Base-by-base conservation (phyloP, 2,329 filamentous ascomycete genomes). In the Trichoderma koningii region DNA sequence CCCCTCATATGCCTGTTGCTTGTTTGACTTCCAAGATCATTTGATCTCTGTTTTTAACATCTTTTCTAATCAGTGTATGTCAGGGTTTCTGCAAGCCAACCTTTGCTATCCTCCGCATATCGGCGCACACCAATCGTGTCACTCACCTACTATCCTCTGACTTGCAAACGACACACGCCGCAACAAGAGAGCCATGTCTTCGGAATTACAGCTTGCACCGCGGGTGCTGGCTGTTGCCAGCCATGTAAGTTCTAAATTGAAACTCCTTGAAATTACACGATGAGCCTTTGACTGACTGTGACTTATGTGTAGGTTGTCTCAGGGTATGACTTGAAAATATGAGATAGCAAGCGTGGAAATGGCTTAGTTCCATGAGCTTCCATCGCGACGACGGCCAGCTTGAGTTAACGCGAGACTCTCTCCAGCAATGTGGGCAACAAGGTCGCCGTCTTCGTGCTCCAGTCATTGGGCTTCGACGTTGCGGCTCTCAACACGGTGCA, bases 401-500 rank as follows among this genome's bases (percentile, higher is more conserved):
- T 56, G 52, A 69, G 75, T 61, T 65, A 61, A 65, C 63, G 42
- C 38, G 44, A 19, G 34, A 38, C 10, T 12, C 5, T 10, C 21
- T 12, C 55, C 76, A 97, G 95, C 75, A 94, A 97, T 84, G 95
- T 99, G 70, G 95, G 95, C 59, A 99, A 99, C 77, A 97, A 94
- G 73, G 97, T 99, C 83, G 93, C 93, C 48, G 93, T 93, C 1
- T 96, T 97, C 74, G 92, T 93, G 70, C 89, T 99, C 84, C 94
- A 99, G 77, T 90, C 91, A 0, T 80, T 99, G 57, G 95, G 95
- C 55, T 97, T 93, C 74, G 94, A 99, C 73, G 94, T 97, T 7
- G 90, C 93, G 9, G 92, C 93, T 2, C 84, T 99, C 72, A 97
- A 99, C 76, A 99, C 95, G 0, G 95, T 99, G 7, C 91, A 99